Evolutionary conservation across 1,284 basidiomycete genomes (phyloP).

Genomic region (Heterobasidion parviporum): DNA sequence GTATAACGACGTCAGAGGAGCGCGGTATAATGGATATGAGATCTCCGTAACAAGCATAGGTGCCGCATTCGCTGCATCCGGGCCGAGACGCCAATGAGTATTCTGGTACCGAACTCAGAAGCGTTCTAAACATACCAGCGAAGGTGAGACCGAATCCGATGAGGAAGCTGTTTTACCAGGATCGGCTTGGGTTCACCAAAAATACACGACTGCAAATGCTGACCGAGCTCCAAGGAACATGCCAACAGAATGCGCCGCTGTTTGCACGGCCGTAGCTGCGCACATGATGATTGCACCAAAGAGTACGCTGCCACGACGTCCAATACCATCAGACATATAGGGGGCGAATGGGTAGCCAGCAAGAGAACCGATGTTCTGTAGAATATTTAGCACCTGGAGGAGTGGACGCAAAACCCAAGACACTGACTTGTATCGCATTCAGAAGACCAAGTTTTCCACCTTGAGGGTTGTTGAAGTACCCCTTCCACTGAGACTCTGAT

Average conservation of each 20-base stretch:
- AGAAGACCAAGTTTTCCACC: conserved; percentile 58
- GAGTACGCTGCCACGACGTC: conserved; percentile 56
- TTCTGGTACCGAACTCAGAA: background rate
- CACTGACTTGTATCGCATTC: conserved; percentile 65
- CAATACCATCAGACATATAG: conserved; percentile 60
- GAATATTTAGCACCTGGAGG: background rate
- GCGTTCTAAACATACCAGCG: conserved; percentile 23
- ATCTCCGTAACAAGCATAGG: conserved; percentile 74
- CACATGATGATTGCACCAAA: conserved; percentile 59
- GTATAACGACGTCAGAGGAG: conserved; percentile 62
- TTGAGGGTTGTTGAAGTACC: conserved; percentile 47
- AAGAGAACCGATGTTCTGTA: conserved; percentile 57
- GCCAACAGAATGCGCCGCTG: conserved; percentile 60
- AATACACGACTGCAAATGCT: conserved; percentile 7
- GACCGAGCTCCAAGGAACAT: conserved; percentile 79
- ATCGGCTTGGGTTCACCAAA: background rate
- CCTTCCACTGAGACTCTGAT: conserved; percentile 50
- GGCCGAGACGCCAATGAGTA: background rate
- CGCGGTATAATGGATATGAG: conserved; percentile 71
- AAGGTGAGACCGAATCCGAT: conserved; percentile 77
- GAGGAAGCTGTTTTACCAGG: conserved; percentile 39
- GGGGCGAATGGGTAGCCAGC: conserved; percentile 64
- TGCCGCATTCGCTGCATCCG: conserved; percentile 43
- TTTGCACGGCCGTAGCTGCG: conserved; percentile 59
- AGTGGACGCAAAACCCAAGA: background rate